These are phyloP conservation scores for Fusarium phyllophilum DNA, from an alignment of 2,329 filamentous ascomycete species.

Conservation along the genomic window DNA sequence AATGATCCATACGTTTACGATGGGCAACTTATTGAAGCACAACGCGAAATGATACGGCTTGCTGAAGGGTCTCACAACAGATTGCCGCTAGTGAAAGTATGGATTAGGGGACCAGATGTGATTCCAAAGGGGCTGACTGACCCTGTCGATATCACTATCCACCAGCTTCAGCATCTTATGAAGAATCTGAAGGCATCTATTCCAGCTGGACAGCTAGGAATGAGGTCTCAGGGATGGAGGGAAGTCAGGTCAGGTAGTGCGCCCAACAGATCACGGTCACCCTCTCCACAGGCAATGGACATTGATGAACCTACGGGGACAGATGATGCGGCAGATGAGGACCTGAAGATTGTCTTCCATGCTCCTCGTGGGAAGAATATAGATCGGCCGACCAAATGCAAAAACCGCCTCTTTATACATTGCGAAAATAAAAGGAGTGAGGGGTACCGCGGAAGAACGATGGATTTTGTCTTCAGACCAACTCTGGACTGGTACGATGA, in stretches of 20 bases:
- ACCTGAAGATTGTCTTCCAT: constrained; percentile 57
- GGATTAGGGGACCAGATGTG: constrained; percentile 54
- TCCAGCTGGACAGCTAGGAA: constrained; percentile 45
- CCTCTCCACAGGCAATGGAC: constrained; percentile 32
- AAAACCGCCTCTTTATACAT: constrained; percentile 57
- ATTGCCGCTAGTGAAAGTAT: constrained; percentile 55
- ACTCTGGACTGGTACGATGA: constrained; percentile 64
- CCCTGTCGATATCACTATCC: constrained; percentile 56
- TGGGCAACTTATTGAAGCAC: constrained; percentile 56
- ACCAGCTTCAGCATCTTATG: constrained; percentile 49
- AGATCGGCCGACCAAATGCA: constrained; percentile 47
- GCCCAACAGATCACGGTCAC: neutral
- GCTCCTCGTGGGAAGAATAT: constrained; percentile 51
- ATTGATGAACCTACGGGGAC: constrained; percentile 9
- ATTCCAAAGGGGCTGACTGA: constrained; percentile 36
- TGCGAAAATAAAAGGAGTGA: constrained; percentile 33
- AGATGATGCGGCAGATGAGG: constrained; percentile 21
- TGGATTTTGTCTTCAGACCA: constrained; percentile 55
- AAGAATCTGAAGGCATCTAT: constrained; percentile 48
- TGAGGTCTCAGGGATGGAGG: constrained; percentile 54
- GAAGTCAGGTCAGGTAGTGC: constrained; percentile 38
- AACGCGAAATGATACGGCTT: constrained; percentile 55
- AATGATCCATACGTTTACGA: constrained; percentile 36
- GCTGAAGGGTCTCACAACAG: constrained; percentile 41
- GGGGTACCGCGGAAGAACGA: neutral